phyloP scores from a whole-genome alignment of 1,139 yeast species.

The Suhomyces panamericanus region DNA sequence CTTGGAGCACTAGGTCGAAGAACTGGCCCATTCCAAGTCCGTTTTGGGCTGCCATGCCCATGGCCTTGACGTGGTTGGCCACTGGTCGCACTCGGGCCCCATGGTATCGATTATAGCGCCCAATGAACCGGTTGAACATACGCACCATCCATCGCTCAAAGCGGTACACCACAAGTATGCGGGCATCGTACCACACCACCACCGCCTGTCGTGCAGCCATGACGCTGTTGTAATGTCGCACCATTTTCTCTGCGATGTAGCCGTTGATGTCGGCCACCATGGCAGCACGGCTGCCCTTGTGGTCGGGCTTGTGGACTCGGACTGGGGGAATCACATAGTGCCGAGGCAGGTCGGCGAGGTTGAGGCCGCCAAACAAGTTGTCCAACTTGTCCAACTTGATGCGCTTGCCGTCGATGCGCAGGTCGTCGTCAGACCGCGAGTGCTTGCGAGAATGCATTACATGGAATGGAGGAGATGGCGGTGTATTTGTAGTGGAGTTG shows the following conservation, averaged over 20 bases:
- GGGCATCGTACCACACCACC: conserved; percentile 28
- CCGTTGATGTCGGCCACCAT: conserved; percentile 17
- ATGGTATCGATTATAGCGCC: conserved; percentile 27
- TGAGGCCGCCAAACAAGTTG: conserved; percentile 20
- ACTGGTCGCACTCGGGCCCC: conserved; percentile 23
- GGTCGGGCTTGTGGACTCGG: not conserved
- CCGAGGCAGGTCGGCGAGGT: conserved; percentile 13
- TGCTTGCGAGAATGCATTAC: conserved; percentile 15
- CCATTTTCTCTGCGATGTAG: conserved; percentile 30
- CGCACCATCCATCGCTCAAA: conserved; percentile 42
- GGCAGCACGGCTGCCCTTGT: not conserved
- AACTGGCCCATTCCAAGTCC: conserved; percentile 27
- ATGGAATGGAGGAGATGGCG: not conserved
- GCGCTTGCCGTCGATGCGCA: conserved; percentile 20
- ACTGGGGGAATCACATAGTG: conserved; percentile 4
- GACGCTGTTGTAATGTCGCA: conserved; percentile 24
- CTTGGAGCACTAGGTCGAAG: conserved; percentile 27
- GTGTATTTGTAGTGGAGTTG: not conserved
- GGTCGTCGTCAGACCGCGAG: conserved; percentile 19
- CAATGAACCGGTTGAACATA: conserved; percentile 38
- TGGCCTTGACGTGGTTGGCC: conserved; percentile 26
- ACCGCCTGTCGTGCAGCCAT: conserved; percentile 20
- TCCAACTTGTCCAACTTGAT: conserved; percentile 32
- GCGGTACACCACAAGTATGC: conserved; percentile 25
- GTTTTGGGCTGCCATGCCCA: conserved; percentile 23